Base-by-base conservation (phyloP, 1,139 yeast genomes). In the Komagataea norvegica region DNA sequence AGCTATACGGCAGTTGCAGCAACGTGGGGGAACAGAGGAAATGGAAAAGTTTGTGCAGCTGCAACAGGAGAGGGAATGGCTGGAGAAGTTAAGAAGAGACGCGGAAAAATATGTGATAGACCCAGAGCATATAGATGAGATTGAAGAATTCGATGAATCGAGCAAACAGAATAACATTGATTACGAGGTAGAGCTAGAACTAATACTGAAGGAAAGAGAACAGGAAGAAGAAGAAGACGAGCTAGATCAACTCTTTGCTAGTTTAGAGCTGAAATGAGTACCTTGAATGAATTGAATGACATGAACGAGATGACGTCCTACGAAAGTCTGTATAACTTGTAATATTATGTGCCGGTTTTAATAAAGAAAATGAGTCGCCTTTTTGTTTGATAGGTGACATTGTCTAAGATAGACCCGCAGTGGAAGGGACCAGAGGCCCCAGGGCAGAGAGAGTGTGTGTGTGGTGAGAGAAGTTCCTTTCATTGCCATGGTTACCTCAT, bases 11-110 rank as follows among this genome's bases (percentile, higher is more conserved):
- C 41, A 29, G 11, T n/a, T 41, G 10, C 34, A 41, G 16, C 36
- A 25, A 6, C 28, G 50, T 17, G 50, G 50, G 8, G 50, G 50
- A 1, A 6, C 10, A 3, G 42, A 37, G 1, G 40, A 42, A 20
- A 46, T 46, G 50, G 46, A 36, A 11, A 34, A 20, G 24, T 44
- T 41, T 16, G 29, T 42, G 1, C 30, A 31, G 5, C 18, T 20
- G 1, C 40, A 34, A 5, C 34, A 31, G 8, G 36, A 32, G 8
- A 27, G n/a, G 11, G 33, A 31, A 7, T 23, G 20, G 11, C n/a
- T 8, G n/a, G 31, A 31, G 8, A 23, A 19, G 6, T 21, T 45
- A 29, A 25, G 31, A 15, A 13, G 20, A 26, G 40, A 36, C 10
- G 41, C 46, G 6, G 33, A 23, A 9, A 15, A 4, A 3, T 35